phyloP scores from a whole-genome alignment of 257 asterid genomes.

The Solanum piurae region DNA sequence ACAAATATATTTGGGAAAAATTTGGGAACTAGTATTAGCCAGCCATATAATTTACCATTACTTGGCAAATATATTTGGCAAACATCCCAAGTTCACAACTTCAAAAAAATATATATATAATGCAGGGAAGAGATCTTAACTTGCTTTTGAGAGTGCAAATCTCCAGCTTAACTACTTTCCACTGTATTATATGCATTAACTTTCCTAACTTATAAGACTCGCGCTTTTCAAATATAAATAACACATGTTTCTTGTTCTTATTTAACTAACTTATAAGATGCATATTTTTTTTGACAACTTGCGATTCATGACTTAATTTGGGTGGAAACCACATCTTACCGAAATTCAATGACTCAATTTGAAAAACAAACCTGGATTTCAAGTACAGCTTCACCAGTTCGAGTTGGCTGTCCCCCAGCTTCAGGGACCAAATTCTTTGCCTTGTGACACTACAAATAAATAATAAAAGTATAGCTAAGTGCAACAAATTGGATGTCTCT shows the following conservation, averaged over 20 bases:
- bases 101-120: too few relatives aligned
- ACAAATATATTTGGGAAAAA: not conserved
- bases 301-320: not conserved
- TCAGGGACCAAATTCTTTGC: constrained; percentile 98
- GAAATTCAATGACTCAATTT: not conserved
- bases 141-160: not conserved
- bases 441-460: constrained; percentile 76
- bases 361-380: constrained; percentile 71
- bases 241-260: not conserved
- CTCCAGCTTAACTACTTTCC: not conserved
- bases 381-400: constrained; percentile 98
- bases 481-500: not conserved
- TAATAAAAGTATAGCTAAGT: constrained; percentile 2
- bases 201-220: not conserved
- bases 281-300: not conserved
- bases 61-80: not conserved
- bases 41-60: not conserved
- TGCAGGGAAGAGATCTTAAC: not conserved
- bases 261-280: not conserved
- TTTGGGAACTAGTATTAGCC: not conserved
- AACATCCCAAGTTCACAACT: not conserved
- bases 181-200: not conserved
- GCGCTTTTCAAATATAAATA: not conserved
- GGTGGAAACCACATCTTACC: constrained; percentile 1
- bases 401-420: constrained; percentile 92